Base-by-base conservation (phyloP, 495 filamentous ascomycete genomes). In the Aspergillus saccharolyticus region DNA sequence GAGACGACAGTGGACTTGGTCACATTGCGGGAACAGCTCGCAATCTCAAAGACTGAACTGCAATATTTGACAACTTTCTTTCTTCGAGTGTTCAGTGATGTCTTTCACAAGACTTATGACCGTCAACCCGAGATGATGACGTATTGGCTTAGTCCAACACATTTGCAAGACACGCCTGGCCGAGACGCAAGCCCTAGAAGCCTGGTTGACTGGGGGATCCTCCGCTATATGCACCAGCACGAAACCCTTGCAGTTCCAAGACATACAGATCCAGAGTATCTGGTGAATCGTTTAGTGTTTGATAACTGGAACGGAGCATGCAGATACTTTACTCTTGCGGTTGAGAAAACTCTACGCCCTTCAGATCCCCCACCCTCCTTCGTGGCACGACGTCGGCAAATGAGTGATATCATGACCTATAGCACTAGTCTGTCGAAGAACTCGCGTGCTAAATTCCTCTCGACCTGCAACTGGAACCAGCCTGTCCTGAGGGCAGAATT, bases 91-190 rank as follows among this genome's bases (percentile, higher is more conserved):
- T 96, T 92, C 64, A 74, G 82, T n/a, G 90, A 97, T 65, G 71
- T 97, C 0, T 98, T 96, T 69, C 90, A 89, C 60, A 98, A 98
- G 69, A 77, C 74, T 4, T 98, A 89, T 64, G 85, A 87, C 42
- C 63, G 77, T 0, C 77, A 86, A 25, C 51, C 74, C 0, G 74
- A 80, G 9, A 81, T 84, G 16, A 86, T 95, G 65, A 85, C 90
- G 0, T 98, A 96, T 70, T 97, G 92, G 80, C 69, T 97, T 43
- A 88, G 83, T 5, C 94, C 94, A 5, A 68, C 84, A 44, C 63
- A 52, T 17, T 50, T 21, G 4, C 24, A 52, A 17, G 57, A 53
- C 15, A 45, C 53, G 16, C 54, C 48, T 44, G 15, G 65, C 33
- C 46, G 57, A 21, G 20, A 58, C 12, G 53, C 43, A 4, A 56